Conservation (phyloP, 352 stramenopile species). For the Aphanomyces stellatus region DNA sequence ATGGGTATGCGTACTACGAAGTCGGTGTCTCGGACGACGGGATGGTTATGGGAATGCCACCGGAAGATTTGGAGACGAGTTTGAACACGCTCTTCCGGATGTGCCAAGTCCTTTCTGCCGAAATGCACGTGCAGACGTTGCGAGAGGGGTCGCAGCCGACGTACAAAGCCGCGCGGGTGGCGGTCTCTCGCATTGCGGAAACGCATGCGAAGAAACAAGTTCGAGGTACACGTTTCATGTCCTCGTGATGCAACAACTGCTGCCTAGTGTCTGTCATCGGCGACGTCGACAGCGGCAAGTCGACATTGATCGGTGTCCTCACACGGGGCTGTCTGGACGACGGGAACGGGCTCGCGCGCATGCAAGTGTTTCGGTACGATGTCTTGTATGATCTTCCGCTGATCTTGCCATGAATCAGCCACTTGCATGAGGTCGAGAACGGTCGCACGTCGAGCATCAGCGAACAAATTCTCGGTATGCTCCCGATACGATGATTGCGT, state of each 20-base stretch:
- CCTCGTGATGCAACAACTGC: background rate
- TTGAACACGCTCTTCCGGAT: constrained; percentile 61
- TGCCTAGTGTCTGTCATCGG: constrained; percentile 72
- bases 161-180: constrained; percentile 39
- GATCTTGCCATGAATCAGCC: constrained; percentile 22
- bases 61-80: constrained; percentile 59
- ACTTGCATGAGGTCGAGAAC: constrained; percentile 86
- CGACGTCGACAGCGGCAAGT: constrained; percentile 83
- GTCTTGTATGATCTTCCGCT: background rate
- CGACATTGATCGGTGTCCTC: constrained; percentile 83
- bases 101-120: constrained; percentile 57
- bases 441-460: constrained; percentile 83
- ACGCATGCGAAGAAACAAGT: constrained; percentile 50
- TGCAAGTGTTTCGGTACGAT: constrained; percentile 74
- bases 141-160: constrained; percentile 29
- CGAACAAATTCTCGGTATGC: constrained; percentile 64
- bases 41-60: constrained; percentile 49
- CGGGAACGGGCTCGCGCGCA: constrained; percentile 70
- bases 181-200: constrained; percentile 40
- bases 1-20: constrained; percentile 79
- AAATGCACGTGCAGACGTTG: constrained; percentile 58
- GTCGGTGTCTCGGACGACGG: constrained; percentile 83
- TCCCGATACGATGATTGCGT: background rate
- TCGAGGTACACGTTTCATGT: constrained; percentile 29
- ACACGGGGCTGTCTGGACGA: constrained; percentile 79